Evolutionary conservation across 192 early-diverging fungal species (phyloP), one percentile per base, ranked within the genome.

Genomic region (Coemansia javaensis): DNA sequence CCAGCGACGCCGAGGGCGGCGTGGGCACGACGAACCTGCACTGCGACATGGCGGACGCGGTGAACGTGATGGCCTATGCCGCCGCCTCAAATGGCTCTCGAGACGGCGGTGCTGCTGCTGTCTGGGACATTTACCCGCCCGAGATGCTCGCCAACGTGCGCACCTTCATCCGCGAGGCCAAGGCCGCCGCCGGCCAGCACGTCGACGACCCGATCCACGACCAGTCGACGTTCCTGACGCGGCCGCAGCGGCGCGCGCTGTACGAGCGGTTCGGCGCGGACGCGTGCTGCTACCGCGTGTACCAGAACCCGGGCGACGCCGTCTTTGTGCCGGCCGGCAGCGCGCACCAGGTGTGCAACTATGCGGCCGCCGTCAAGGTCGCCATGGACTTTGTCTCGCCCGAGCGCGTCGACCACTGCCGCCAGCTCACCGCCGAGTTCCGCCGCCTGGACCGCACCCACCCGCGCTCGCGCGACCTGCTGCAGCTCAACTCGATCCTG

Each of bases 251-350:
- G 10, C 24, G 45, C 6, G 17, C 46, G n/a, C 54, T 90, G 14
- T 55, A 37, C 21, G 14, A 44, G n/a, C 27, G 47, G 14, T 49
- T 75, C 14, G 75, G 47, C 2, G 25, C 13, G 10, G 16, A 6
- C 18, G 33, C 63, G 11, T 39, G 44, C 5, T 58, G 69, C 27
- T 85, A 78, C 63, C 69, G 82, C 13, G 38, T 90, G 0, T 72
- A 73, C 44, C 85, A 90, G 60, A 76, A 78, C 32, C 74, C 80
- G 1, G 86, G 86, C 10, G 89, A 90, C 58, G 79, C 82, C 0
- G 80, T 90, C 3, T 89, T 84, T 71, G 75, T 90, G 1, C 86
- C 89, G 0, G 89, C 85, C 10, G 89, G 89, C 6, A 84, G 77
- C 24, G 82, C 85, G 0, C 84, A 87, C 27, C 87, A 89, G 61